phyloP scores from a whole-genome alignment of 495 filamentous ascomycete species.

The Penicillium coprophilum region DNA sequence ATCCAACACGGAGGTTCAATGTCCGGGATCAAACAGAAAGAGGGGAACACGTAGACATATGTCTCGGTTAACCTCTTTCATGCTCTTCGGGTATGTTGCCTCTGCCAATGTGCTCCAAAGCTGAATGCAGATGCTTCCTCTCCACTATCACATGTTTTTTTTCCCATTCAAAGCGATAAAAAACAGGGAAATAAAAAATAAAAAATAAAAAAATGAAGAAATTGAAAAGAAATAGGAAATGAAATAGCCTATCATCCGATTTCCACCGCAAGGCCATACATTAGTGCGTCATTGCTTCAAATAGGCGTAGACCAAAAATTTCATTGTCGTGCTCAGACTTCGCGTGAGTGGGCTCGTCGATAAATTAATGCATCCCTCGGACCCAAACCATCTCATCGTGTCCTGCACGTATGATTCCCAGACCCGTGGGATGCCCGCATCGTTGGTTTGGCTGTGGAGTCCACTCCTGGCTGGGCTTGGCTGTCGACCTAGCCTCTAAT shows the following conservation, averaged over 20 bases:
- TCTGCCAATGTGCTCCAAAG: no score
- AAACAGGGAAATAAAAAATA: not conserved
- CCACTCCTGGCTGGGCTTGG: not conserved
- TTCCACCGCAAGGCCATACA: not conserved
- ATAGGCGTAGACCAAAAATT: not conserved
- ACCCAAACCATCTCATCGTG: not conserved
- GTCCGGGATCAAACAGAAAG: constrained; percentile 3
- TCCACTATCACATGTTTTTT: not conserved
- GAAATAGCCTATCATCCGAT: no score
- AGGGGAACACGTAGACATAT: not conserved
- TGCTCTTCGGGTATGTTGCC: not conserved
- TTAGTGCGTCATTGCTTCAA: not conserved
- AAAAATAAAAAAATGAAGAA: no score
- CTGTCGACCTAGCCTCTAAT: not conserved
- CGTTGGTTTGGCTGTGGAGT: not conserved
- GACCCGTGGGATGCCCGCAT: not conserved
- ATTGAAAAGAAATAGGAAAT: no score
- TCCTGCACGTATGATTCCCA: not conserved
- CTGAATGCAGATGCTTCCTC: no score
- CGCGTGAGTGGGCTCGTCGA: not conserved
- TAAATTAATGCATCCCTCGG: not conserved
- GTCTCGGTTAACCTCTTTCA: not conserved
- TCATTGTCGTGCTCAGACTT: not conserved
- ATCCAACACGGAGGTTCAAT: not conserved
- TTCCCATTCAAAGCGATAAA: not conserved